Conservation (phyloP, 176 grass and related monocot species). For the Oryza glumipatula region DNA sequence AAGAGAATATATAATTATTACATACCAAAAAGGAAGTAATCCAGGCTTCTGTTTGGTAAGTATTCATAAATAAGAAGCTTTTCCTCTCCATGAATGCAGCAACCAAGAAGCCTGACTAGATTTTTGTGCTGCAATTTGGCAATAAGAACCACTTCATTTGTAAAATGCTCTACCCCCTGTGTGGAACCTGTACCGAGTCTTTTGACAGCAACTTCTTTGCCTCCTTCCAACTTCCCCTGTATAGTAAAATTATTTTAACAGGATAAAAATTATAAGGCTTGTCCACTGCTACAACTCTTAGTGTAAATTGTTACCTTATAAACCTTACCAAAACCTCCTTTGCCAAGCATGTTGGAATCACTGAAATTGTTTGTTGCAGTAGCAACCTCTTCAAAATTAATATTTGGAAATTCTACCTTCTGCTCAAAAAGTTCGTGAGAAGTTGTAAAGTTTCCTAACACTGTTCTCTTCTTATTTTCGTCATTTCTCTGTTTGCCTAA, state of each 20-base stretch:
- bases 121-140: constrained; percentile 55
- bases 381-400: constrained; percentile 44
- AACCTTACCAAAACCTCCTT: constrained; percentile 62
- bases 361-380: constrained; percentile 55
- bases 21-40: constrained; percentile 43
- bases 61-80: constrained; percentile 51
- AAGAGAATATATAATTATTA: too few relatives aligned
- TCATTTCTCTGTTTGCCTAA: not conserved
- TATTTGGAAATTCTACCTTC: constrained; percentile 40
- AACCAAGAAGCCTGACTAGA: constrained; percentile 52
- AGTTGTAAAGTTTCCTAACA: not conserved
- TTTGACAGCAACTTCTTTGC: constrained; percentile 55
- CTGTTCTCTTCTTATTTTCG: not conserved
- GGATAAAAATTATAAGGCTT: too few relatives aligned
- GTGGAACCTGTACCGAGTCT: constrained; percentile 46
- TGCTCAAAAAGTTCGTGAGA: constrained; percentile 36
- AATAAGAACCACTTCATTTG: constrained; percentile 51
- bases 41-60: constrained; percentile 51
- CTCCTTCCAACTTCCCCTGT: constrained; percentile 32
- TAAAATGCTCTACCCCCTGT: constrained; percentile 54
- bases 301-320: constrained; percentile 39
- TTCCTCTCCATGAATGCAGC: constrained; percentile 52
- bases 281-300: too few relatives aligned
- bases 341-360: constrained; percentile 39
- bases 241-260: too few relatives aligned